phyloP scores from a whole-genome alignment of 2,329 filamentous ascomycete species.

The Clonostachys rosea region DNA sequence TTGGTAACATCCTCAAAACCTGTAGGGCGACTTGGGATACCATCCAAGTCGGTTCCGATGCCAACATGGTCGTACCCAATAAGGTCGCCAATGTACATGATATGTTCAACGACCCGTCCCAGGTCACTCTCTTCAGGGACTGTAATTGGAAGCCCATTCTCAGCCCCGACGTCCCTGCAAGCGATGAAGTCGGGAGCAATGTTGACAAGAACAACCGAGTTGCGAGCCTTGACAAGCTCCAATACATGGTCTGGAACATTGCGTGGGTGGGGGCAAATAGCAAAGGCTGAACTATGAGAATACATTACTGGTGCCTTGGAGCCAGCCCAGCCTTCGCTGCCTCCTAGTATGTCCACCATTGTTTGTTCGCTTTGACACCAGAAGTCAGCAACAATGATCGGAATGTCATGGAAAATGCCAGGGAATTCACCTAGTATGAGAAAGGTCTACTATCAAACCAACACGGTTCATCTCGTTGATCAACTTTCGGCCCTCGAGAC shows the following conservation, averaged over 20 bases:
- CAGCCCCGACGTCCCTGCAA: slow-evolving; percentile 56
- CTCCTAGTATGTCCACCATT: slow-evolving; percentile 77
- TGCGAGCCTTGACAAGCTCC: slow-evolving; percentile 65
- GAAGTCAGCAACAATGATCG: slow-evolving; percentile 9
- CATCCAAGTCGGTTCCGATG: slow-evolving; percentile 87
- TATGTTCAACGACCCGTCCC: slow-evolving; percentile 72
- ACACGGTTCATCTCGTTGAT: slow-evolving; percentile 90
- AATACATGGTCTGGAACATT: slow-evolving; percentile 88
- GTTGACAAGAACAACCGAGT: slow-evolving; percentile 87
- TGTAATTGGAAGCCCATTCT: slow-evolving; percentile 62
- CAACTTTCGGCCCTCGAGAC: slow-evolving; percentile 60
- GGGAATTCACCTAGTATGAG: slow-evolving; percentile 51
- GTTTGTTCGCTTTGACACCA: slow-evolving; percentile 57
- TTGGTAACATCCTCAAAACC: slow-evolving; percentile 84
- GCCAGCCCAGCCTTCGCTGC: slow-evolving; percentile 58
- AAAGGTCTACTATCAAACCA: slow-evolving; percentile 89
- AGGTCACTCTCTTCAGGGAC: slow-evolving; percentile 69
- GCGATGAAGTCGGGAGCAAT: slow-evolving; percentile 80
- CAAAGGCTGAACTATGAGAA: slow-evolving; percentile 79
- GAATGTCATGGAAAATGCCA: neutral
- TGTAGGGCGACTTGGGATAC: slow-evolving; percentile 58
- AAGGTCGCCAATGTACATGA: slow-evolving; percentile 73
- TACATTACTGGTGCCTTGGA: slow-evolving; percentile 82
- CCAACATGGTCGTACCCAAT: slow-evolving; percentile 89
- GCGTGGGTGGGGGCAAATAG: slow-evolving; percentile 79